Evolutionary conservation across 345 rosid genomes (phyloP).

Genomic region (Draba incana): DNA sequence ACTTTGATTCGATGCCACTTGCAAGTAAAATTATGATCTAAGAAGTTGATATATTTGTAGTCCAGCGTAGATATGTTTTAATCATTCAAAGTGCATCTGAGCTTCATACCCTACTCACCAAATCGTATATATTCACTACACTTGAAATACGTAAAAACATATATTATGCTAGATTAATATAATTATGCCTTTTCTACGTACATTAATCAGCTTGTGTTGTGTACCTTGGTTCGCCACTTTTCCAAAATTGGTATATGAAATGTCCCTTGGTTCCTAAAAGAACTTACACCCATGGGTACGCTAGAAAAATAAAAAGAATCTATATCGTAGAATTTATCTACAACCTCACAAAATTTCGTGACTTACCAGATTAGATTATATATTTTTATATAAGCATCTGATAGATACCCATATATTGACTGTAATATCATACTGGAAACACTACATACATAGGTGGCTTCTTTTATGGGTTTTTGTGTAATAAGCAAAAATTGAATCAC

Average conservation of each 20-base stretch:
- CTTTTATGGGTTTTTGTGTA: not conserved
- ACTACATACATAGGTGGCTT: not conserved
- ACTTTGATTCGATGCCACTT: slow-evolving; percentile 23
- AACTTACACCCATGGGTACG: not conserved
- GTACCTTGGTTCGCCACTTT: slow-evolving; percentile 21
- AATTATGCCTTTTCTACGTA: too few species aligned
- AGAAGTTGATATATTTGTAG: not conserved
- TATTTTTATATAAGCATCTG: slow-evolving; percentile 11
- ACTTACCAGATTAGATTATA: not conserved
- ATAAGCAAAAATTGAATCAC: not conserved
- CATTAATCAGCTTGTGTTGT: not conserved
- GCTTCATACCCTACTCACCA: slow-evolving; percentile 12
- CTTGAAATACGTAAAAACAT: not conserved
- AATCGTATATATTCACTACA: not conserved
- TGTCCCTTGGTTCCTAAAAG: slow-evolving; percentile 11
- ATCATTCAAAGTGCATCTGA: not conserved
- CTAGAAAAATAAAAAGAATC: not conserved
- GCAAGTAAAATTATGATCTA: slow-evolving; percentile 6
- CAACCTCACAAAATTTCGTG: slow-evolving; percentile 8
- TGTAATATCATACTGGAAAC: not conserved
- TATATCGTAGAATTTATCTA: slow-evolving; percentile 3
- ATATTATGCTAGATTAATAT: not conserved
- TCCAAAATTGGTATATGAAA: not conserved
- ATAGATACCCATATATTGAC: slow-evolving; percentile 12
- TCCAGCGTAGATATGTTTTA: not conserved